Evolutionary conservation across 2,329 filamentous ascomycete species (phyloP), one percentile per base, ranked within the genome.

Genomic region (Bisporella sp.): DNA sequence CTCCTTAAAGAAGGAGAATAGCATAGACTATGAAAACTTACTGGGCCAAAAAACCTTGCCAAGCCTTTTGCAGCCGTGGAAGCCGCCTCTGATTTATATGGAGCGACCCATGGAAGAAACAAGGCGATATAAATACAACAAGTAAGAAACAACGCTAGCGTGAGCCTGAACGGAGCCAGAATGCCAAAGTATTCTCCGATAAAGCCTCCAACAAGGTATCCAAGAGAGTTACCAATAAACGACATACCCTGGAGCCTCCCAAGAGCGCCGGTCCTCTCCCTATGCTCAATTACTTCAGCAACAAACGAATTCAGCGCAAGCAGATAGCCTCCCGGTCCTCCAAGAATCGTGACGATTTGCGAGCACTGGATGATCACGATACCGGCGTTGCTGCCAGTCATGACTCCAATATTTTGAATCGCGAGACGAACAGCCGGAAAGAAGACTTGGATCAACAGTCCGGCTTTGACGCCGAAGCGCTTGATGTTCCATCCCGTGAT

Each of bases 281-380:
- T 68, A 0, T 82, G 76, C 39, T 77, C 71, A 0, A 85, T 78
- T 2, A 85, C 69, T 61, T 87, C 84, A 1, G 82, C 77, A 1
- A 84, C 81, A 42, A 84, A 81, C 9, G 83, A 82, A 57, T 88
- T 88, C 28, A 87, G 70, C 1, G 84, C 77, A 4, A 88, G 73
- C 6, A 87, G 75, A 59, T 87, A 88, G 0, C 85, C 85, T 0
- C 78, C 77, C 0, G 84, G 84, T 0, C 85, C 85, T 0, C 85
- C 85, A 2, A 88, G 56, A 12, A 87, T 71, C 0, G 82, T 86
- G 48, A 88, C 82, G 12, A 83, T 67, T 67, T 89, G 85, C 0
- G 79, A 84, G 30, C 68, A 67, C 64, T 89, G 85, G 31, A 88
- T 78, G 31, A 87, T 82, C 11, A 80, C 67, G 58, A 88, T 85